These are phyloP conservation scores for Actinomortierella ambigua DNA, from an alignment of 371 early-diverging fungal genomes.

Conservation along the genomic window DNA sequence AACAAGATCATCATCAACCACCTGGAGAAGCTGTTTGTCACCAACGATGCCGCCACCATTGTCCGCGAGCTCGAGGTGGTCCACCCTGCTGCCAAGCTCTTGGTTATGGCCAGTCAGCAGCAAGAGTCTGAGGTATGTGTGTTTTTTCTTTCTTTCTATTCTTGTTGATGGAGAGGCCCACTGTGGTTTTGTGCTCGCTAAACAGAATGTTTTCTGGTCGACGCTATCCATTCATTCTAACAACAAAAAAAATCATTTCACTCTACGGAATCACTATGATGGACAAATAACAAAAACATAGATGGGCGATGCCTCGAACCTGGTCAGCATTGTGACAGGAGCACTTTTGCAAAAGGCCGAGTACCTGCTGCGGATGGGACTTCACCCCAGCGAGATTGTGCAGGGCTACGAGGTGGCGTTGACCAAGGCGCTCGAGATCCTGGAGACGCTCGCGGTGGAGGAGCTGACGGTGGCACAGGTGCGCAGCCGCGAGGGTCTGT, in stretches of 20 bases:
- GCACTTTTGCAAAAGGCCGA: constrained; percentile 95
- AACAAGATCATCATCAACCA: constrained; percentile 99
- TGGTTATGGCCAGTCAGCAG: constrained; percentile 97
- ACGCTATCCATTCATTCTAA: background rate
- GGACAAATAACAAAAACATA: no score
- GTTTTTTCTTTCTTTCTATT: background rate
- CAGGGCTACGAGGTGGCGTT: constrained; percentile 93
- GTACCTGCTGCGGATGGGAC: constrained; percentile 89
- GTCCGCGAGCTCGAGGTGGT: constrained; percentile 97
- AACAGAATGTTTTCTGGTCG: no score
- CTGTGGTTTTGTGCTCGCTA: no score
- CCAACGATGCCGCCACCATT: constrained; percentile 99
- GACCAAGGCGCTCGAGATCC: constrained; percentile 81
- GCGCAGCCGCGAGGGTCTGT: constrained; percentile 60
- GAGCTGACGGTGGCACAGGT: constrained; percentile 57
- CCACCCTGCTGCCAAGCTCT: constrained; percentile 98
- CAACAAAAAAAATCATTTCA: no score
- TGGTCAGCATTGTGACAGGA: constrained; percentile 94
- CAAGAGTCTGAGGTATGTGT: constrained; percentile 92
- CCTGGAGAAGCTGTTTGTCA: constrained; percentile 97
- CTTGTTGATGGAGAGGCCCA: no score
- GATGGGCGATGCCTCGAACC: constrained; percentile 95
- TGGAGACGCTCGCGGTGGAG: constrained; percentile 77
- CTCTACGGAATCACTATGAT: no score
- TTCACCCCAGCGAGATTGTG: constrained; percentile 93